A percentile compares a stretch with the other conserved stretches of the same genome.
Conservation (phyloP, 352 stramenopile genomes). For the Phytophthora capsici region DNA sequence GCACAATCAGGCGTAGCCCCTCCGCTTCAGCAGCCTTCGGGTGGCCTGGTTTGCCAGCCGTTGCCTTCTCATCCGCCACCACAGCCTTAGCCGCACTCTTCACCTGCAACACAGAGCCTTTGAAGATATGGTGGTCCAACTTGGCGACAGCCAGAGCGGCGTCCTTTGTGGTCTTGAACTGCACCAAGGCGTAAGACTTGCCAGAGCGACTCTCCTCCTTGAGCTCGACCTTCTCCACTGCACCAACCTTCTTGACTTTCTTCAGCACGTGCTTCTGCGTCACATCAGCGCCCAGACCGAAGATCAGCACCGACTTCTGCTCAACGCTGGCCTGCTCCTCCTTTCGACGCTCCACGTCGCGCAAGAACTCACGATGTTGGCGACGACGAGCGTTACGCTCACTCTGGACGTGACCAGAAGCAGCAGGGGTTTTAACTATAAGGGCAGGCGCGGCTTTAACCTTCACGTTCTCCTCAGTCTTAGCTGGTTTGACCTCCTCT, state of each 20-base stretch:
- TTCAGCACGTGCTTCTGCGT: constrained; percentile 84
- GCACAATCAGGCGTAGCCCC: constrained; percentile 80
- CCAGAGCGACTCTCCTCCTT: constrained; percentile 63
- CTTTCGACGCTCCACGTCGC: constrained; percentile 72
- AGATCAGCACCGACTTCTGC: constrained; percentile 81
- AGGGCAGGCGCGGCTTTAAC: constrained; percentile 25
- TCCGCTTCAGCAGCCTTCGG: constrained; percentile 49
- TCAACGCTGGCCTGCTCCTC: constrained; percentile 52
- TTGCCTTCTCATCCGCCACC: constrained; percentile 32
- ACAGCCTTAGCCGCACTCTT: constrained; percentile 46
- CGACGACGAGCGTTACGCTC: constrained; percentile 82
- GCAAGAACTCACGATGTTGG: constrained; percentile 78
- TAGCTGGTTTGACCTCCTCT: constrained; percentile 18
- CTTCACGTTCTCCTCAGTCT: constrained; percentile 32
- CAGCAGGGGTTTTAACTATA: constrained; percentile 1
- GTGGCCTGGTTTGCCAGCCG: constrained; percentile 28
- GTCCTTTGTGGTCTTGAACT: constrained; percentile 64
- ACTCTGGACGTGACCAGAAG: constrained; percentile 57
- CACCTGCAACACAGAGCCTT: constrained; percentile 75
- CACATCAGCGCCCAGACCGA: constrained; percentile 69
- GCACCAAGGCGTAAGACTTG: constrained; percentile 70
- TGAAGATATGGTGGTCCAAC: constrained; percentile 87
- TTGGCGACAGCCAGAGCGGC: constrained; percentile 65
- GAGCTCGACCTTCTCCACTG: constrained; percentile 60
- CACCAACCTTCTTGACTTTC: constrained; percentile 78